Evolutionary conservation across 2,329 filamentous ascomycete species (phyloP).

Genomic region (Torrubiella hemipterigena): DNA sequence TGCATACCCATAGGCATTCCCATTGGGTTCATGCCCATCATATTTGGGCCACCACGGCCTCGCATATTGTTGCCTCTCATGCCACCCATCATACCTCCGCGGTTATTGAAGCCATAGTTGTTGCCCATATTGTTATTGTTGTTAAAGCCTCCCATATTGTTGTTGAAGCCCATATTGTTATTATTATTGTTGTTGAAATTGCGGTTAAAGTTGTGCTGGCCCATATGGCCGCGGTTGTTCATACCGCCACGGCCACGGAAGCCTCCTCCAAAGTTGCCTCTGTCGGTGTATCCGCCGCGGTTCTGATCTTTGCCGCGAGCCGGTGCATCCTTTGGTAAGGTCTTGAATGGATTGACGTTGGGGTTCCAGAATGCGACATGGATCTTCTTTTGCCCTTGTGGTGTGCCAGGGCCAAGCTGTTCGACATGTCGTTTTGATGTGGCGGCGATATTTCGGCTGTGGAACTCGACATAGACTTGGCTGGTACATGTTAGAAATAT

Average conservation of each 20-base stretch:
- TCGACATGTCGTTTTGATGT: conserved; percentile 78
- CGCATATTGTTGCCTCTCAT: conserved; percentile 37
- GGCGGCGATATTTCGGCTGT: conserved; percentile 71
- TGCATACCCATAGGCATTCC: conserved; percentile 42
- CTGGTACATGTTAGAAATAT: conserved; percentile 20
- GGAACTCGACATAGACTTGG: conserved; percentile 76
- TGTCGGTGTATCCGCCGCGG: conserved; percentile 40
- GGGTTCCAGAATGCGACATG: conserved; percentile 65
- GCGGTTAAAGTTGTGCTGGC: conserved; percentile 29
- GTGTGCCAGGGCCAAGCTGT: conserved; percentile 38
- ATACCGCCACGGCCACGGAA: conserved; percentile 39
- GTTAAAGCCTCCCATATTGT: conserved; percentile 30
- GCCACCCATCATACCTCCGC: conserved; percentile 32
- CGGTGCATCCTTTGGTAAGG: conserved; percentile 78
- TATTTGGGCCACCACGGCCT: conserved; percentile 34
- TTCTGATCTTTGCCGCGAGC: conserved; percentile 46
- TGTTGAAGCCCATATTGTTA: conserved; percentile 27
- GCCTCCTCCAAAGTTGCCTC: conserved; percentile 33
- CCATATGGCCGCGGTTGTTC: conserved; percentile 36
- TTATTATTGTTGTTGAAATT: conserved; percentile 29
- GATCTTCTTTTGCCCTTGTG: conserved; percentile 55
- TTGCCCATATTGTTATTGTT: conserved; percentile 38
- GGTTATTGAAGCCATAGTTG: conserved; percentile 36
- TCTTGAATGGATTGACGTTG: conserved; percentile 77
- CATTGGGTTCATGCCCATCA: conserved; percentile 37